These are phyloP conservation scores for Canariomyces notabilis DNA, from an alignment of 2,329 filamentous ascomycete genomes.

Conservation along the genomic window DNA sequence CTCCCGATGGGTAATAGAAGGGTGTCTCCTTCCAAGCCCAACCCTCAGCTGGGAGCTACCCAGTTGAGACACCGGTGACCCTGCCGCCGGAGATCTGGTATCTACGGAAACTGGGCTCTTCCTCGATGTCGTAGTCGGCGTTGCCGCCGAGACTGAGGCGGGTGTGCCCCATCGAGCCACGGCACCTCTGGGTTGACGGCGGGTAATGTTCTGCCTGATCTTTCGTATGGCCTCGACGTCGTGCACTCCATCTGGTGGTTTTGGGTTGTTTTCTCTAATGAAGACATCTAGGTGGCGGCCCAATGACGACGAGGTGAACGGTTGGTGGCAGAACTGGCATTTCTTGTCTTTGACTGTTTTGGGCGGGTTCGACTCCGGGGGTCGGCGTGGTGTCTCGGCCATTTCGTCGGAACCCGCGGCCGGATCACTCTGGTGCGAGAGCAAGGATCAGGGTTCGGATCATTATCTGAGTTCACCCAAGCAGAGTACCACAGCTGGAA, in stretches of 20 bases:
- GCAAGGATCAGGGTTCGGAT: not conserved
- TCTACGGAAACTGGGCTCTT: slow-evolving; percentile 39
- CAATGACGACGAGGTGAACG: slow-evolving; percentile 89
- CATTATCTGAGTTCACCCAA: not conserved
- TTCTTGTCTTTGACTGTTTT: slow-evolving; percentile 73
- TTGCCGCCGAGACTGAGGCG: slow-evolving; percentile 53
- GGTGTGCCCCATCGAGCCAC: slow-evolving; percentile 55
- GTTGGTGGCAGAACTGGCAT: slow-evolving; percentile 82
- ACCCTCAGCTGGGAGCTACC: slow-evolving; percentile 16
- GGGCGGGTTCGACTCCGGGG: slow-evolving; percentile 37
- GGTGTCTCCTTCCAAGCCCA: slow-evolving; percentile 47
- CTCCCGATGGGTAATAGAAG: slow-evolving; percentile 64
- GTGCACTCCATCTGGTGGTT: slow-evolving; percentile 79
- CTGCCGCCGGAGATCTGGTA: slow-evolving; percentile 30
- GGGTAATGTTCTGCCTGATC: slow-evolving; percentile 77
- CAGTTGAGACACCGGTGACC: slow-evolving; percentile 37
- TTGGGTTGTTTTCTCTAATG: slow-evolving; percentile 89
- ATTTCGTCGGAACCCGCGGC: slow-evolving; percentile 19
- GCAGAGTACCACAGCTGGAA: no score
- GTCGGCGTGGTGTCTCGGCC: slow-evolving; percentile 28
- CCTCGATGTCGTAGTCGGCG: slow-evolving; percentile 39
- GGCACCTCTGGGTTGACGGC: slow-evolving; percentile 71
- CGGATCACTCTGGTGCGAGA: not conserved
- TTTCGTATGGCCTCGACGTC: slow-evolving; percentile 84
- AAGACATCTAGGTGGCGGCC: slow-evolving; percentile 92